Evolutionary conservation across 352 stramenopile species (phyloP).

Genomic region (Pythium pyrilobum): DNA sequence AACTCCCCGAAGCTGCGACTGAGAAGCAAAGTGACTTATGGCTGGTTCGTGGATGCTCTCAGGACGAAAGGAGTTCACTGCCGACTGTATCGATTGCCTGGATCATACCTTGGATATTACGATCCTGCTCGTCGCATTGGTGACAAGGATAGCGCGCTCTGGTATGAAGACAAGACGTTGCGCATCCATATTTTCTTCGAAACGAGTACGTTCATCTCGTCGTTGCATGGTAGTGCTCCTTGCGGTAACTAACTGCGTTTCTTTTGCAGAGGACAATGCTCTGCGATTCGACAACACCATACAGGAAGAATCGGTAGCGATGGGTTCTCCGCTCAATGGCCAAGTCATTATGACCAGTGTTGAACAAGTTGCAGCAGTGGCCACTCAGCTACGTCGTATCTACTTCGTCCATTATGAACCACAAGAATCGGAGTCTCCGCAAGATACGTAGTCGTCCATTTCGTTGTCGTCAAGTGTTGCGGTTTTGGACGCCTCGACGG

Average conservation of each 20-base stretch:
- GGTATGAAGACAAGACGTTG: slow-evolving; percentile 14
- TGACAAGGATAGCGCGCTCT: slow-evolving; percentile 7
- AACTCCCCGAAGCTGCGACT: background rate
- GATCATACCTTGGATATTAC: slow-evolving; percentile 17
- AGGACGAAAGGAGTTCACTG: slow-evolving; percentile 5
- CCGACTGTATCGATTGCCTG: slow-evolving; percentile 10
- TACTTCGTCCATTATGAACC: slow-evolving; percentile 3
- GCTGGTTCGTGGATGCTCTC: slow-evolving; percentile 14
- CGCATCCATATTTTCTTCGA: slow-evolving; percentile 16
- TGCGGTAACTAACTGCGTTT: background rate
- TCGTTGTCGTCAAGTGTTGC: slow-evolving; percentile 2
- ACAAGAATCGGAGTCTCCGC: slow-evolving; percentile 5
- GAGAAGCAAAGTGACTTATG: slow-evolving; percentile 1
- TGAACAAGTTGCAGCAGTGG: background rate
- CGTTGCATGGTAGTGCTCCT: background rate
- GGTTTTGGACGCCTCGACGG: slow-evolving; percentile 8
- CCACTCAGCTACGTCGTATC: slow-evolving; percentile 1
- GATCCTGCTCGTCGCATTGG: slow-evolving; percentile 11
- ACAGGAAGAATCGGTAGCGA: background rate
- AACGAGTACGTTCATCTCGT: slow-evolving; percentile 4
- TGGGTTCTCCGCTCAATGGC: slow-evolving; percentile 3
- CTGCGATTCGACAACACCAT: slow-evolving; percentile 14
- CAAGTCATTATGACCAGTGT: slow-evolving; percentile 9
- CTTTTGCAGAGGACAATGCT: slow-evolving; percentile 8
- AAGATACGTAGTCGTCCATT: slow-evolving; percentile 10